Base-by-base conservation (phyloP, 352 stramenopile species). In the Globisporangium spiculum region DNA sequence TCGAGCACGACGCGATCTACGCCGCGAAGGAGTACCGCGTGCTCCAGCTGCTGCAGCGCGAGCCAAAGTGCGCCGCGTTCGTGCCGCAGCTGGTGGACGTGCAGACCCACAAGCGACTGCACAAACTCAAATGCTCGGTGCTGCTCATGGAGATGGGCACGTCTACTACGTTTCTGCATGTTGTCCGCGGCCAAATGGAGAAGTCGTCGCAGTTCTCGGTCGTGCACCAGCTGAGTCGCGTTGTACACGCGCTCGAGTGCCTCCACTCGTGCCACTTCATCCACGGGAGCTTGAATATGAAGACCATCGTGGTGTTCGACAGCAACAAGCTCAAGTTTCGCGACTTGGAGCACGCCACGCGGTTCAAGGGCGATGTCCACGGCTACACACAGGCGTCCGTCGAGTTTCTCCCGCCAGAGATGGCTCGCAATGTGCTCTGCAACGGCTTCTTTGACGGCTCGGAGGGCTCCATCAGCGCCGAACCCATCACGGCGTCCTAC, bases 21-120 rank as follows among this genome's bases (percentile, higher is more conserved):
- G 81, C 78, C 9, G 78, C 75, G 1, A 76, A 76, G 22, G 83
- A 91, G 64, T 88, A 79, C 48, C 82, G 81, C 26, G 78, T 83
- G 9, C 72, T 91, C 5, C 75, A 76, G 1, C 74, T 77, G 5
- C 67, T 89, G 52, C 74, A 86, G 48, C 63, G 38, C 69, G 65
- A 70, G 22, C 18, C 22, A 2, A 70, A 66, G 0, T 74, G 74
- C 12, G 27, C 63, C 26, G 67, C 50, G 7, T 84, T 83, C 24
- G 78, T 77, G 3, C 73, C 78, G 24, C 76, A 77, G 38, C 48
- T 85, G 10, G 44, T 76, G 22, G 74, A 85, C 26, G 63, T 72
- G 1, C 78, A 86, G n/a, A 62, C 73, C 34, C 68, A 79, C 44
- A 74, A 71, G 53, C 46, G 36, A 12, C 27, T 75, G 12, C 53